Base-by-base conservation (phyloP, 2,329 filamentous ascomycete genomes). In the Neonectria coccinea region DNA sequence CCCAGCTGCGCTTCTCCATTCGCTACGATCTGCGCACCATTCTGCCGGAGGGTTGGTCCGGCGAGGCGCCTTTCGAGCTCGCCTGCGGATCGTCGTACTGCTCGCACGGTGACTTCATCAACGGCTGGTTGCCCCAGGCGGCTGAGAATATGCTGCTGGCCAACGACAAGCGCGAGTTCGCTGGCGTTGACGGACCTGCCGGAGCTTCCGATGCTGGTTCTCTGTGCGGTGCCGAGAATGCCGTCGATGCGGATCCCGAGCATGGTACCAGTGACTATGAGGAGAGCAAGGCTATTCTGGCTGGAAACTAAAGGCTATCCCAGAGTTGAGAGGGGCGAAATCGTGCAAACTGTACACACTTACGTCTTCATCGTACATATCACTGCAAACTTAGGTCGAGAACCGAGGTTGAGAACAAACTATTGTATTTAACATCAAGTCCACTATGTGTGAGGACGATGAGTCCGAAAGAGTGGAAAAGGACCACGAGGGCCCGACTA, bases 51-150 rank as follows among this genome's bases (percentile, higher is more conserved):
- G 81, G 82, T 16, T 83, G 81, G 81, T 74, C 66, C 18, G 81
- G 81, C 42, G 72, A 70, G 0, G 75, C 81, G 14, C 81, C 82
- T 1, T 67, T 83, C 11, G 76, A 81, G 72, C 75, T 83, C 2
- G 77, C 81, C 0, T 80, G 77, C 65, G 79, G 79, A 2, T 59
- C 69, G 31, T 76, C 77, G 0, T 82, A 75, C 70, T 79, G 77
- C 76, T 75, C 70, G 10, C 81, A 83, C 64, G 80, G 82, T 12
- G 82, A 83, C 68, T 83, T 83, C 61, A 81, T 83, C 71, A 83
- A 82, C 48, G 81, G 76, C 11, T 84, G 82, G 82, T 73, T 79
- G 2, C 69, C 71, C 14, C 80, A 83, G 58, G 78, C 59, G 3
- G 52, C 53, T 5, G 44, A 62, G 27, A 51, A 62, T 42, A 62